A percentile compares a stretch with the other conserved stretches of the same genome.
These are phyloP conservation scores for Aspergillus flavus DNA, from an alignment of 2,329 filamentous ascomycete genomes.

Conservation along the genomic window DNA sequence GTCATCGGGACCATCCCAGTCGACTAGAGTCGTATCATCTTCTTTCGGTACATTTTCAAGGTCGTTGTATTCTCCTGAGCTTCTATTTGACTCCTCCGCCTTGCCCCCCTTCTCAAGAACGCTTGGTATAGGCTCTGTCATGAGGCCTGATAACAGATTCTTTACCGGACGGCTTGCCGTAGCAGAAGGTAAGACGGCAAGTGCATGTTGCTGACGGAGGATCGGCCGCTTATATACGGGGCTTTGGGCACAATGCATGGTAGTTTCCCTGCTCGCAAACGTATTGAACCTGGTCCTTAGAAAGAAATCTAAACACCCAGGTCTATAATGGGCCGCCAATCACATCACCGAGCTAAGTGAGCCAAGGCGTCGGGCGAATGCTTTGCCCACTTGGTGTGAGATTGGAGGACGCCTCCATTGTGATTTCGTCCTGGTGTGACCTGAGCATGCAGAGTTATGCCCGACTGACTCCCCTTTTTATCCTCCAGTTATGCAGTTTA, in stretches of 20 bases:
- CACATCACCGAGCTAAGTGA: background rate
- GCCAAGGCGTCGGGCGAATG: background rate
- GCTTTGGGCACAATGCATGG: background rate
- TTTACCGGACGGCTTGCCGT: background rate
- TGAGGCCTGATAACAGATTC: background rate
- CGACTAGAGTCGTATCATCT: conserved; percentile 6
- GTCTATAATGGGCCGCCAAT: background rate
- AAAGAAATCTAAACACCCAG: background rate
- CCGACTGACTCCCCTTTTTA: background rate
- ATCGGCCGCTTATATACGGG: background rate
- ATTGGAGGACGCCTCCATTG: background rate
- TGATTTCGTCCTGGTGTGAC: no score
- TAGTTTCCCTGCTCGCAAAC: background rate
- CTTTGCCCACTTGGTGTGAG: background rate
- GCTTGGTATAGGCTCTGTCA: background rate
- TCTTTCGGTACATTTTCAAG: background rate
- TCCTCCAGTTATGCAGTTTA: background rate
- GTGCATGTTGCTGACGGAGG: background rate
- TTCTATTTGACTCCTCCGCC: background rate
- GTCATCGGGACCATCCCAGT: conserved; percentile 32
- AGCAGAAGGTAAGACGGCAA: background rate
- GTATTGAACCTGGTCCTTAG: background rate
- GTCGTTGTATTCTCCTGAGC: background rate
- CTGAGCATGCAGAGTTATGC: background rate
- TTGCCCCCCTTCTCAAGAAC: background rate